Percentiles rank a stretch among this genome's conserved stretches.
Evolutionary conservation across 75 land plant species (phyloP).

Genomic region (Picea glauca): DNA sequence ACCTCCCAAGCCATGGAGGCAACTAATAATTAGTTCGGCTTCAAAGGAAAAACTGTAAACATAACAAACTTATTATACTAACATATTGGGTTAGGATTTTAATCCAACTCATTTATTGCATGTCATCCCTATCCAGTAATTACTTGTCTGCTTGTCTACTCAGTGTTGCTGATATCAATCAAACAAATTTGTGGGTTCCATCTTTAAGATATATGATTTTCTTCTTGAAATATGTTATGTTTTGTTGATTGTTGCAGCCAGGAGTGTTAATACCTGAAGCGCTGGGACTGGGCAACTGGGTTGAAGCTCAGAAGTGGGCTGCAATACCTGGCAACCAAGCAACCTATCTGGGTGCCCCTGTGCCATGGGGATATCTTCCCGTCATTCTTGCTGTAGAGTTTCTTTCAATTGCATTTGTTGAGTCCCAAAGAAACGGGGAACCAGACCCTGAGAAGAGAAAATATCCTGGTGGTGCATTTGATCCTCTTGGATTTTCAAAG

Average conservation of each 20-base stretch:
- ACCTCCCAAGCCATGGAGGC: no score
- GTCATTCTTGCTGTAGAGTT: slow-evolving; percentile 84
- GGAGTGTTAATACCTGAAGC: slow-evolving; percentile 94
- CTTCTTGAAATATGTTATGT: neutral
- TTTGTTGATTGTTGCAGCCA: slow-evolving; percentile 60
- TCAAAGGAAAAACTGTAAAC: no score
- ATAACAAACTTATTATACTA: no score
- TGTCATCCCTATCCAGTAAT: no score
- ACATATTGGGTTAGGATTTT: no score
- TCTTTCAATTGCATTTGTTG: slow-evolving; percentile 92
- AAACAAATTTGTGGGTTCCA: neutral
- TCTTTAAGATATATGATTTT: neutral
- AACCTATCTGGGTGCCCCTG: slow-evolving; percentile 89
- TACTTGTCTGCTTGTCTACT: neutral
- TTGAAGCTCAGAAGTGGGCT: slow-evolving; percentile 97
- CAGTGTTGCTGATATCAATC: neutral
- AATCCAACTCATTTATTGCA: no score
- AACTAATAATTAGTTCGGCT: no score
- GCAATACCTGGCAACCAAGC: slow-evolving; percentile 93
- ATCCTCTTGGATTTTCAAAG: slow-evolving; percentile 96
- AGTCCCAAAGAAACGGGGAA: slow-evolving; percentile 87
- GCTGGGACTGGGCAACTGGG: slow-evolving; percentile 96
- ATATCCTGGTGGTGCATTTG: slow-evolving; percentile 99
- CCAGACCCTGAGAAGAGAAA: slow-evolving; percentile 91
- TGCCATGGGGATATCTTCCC: slow-evolving; percentile 97